These are phyloP conservation scores for Chrysoporthe deuterocubensis DNA, from an alignment of 2,329 filamentous ascomycete species.

Conservation along the genomic window DNA sequence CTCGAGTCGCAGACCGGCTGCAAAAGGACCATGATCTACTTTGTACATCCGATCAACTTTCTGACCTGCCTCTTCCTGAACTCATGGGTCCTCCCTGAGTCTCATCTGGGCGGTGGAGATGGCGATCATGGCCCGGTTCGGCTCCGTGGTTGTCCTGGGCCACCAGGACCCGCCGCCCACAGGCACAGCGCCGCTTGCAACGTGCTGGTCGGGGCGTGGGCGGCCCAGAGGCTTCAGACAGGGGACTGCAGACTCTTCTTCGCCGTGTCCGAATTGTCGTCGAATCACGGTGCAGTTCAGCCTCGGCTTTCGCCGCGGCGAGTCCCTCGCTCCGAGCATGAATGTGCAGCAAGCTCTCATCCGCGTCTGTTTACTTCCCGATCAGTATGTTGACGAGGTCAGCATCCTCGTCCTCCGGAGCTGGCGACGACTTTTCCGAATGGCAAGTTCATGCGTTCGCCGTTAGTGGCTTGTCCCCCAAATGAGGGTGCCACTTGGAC, in stretches of 20 bases:
- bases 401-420: conserved; percentile 18
- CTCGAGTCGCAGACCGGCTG: not conserved
- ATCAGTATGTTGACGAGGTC: conserved; percentile 1
- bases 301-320: conserved; percentile 4
- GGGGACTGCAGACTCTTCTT: conserved; percentile 13
- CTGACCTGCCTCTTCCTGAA: conserved; percentile 8
- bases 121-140: conserved; percentile 14
- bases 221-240: conserved; percentile 8
- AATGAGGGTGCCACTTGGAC: conserved; percentile 32
- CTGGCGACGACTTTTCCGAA: conserved; percentile 24
- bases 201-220: conserved; percentile 5
- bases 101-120: conserved; percentile 11
- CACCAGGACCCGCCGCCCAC: conserved; percentile 16
- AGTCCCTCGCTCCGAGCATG: not conserved
- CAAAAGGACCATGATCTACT: not conserved
- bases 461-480: conserved; percentile 31
- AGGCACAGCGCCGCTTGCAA: conserved; percentile 13
- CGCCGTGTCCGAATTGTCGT: not conserved
- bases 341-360: not conserved
- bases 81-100: not conserved
- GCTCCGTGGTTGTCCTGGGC: conserved; percentile 19
- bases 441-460: conserved; percentile 29
- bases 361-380: not conserved
- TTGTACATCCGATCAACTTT: not conserved
- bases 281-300: not conserved